Percentiles rank a stretch among this genome's conserved stretches.
phyloP scores from a whole-genome alignment of 257 asterid genomes.

The Striga asiatica region DNA sequence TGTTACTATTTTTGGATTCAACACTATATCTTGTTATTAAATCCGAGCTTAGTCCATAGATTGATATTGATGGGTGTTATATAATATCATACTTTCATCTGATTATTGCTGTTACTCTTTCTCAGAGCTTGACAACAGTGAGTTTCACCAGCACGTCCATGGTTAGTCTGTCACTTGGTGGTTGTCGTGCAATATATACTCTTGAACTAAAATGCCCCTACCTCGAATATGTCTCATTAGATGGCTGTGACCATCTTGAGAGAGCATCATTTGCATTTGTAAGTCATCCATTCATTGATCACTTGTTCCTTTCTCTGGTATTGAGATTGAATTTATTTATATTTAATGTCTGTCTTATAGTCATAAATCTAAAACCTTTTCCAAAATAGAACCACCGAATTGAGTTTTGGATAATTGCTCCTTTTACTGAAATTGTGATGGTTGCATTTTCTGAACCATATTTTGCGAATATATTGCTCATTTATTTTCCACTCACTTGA shows the following conservation, averaged over 20 bases:
- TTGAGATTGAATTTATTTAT: background rate
- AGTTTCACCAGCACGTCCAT: constrained; percentile 62
- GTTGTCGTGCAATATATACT: constrained; percentile 81
- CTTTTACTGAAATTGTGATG: background rate
- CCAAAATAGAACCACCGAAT: background rate
- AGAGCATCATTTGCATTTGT: constrained; percentile 80
- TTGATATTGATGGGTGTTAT: background rate
- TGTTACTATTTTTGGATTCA: background rate
- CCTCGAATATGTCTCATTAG: constrained; percentile 80
- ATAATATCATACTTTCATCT: constrained; percentile 1
- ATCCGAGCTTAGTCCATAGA: background rate
- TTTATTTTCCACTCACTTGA: background rate
- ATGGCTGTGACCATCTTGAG: constrained; percentile 98
- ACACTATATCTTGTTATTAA: background rate
- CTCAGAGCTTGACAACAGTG: constrained; percentile 85
- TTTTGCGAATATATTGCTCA: background rate
- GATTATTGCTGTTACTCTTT: constrained; percentile 14
- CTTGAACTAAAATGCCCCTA: constrained; percentile 72
- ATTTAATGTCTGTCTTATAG: background rate
- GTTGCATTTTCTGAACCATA: background rate
- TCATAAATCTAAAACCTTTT: background rate
- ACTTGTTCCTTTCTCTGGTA: background rate
- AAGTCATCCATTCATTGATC: constrained; percentile 24
- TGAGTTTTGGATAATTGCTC: background rate
- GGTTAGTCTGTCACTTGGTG: constrained; percentile 80